A percentile compares a stretch with the other conserved stretches of the same genome.
Evolutionary conservation across 129 eudicot genomes (phyloP).

Genomic region (Rutidosis leptorrhynchoides): DNA sequence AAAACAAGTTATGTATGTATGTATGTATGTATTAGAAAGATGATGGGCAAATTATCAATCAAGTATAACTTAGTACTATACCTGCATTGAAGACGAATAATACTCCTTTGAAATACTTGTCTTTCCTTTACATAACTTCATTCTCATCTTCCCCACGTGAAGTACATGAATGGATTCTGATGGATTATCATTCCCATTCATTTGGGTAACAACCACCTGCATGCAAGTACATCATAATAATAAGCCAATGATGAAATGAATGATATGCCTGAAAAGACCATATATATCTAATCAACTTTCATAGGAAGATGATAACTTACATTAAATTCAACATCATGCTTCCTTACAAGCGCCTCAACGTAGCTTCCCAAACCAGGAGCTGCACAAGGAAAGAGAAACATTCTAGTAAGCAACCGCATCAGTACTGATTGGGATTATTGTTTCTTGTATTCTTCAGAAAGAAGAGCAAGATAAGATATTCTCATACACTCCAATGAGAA

Average conservation of each 20-base stretch:
- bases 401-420: too few species aligned
- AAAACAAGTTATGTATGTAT: too few species aligned
- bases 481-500: too few species aligned
- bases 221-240: neutral
- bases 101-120: slow-evolving; percentile 78
- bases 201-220: slow-evolving; percentile 87
- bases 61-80: slow-evolving; percentile 28
- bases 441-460: too few species aligned
- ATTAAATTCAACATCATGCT: slow-evolving; percentile 85
- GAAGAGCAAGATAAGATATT: too few species aligned
- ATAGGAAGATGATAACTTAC: slow-evolving; percentile 37
- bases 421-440: neutral
- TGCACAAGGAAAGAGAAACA: slow-evolving; percentile 49
- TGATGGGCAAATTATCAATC: too few species aligned
- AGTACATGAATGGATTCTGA: slow-evolving; percentile 81
- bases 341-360: slow-evolving; percentile 86
- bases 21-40: too few species aligned
- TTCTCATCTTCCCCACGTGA: slow-evolving; percentile 92
- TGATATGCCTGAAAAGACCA: neutral
- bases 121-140: slow-evolving; percentile 84
- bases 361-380: slow-evolving; percentile 97
- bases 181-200: slow-evolving; percentile 67
- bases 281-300: too few species aligned
- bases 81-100: slow-evolving; percentile 90
- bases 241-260: neutral